A percentile compares a stretch with the other conserved stretches of the same genome.
phyloP scores from a whole-genome alignment of 2,329 filamentous ascomycete species.

The Alternaria dauci region DNA sequence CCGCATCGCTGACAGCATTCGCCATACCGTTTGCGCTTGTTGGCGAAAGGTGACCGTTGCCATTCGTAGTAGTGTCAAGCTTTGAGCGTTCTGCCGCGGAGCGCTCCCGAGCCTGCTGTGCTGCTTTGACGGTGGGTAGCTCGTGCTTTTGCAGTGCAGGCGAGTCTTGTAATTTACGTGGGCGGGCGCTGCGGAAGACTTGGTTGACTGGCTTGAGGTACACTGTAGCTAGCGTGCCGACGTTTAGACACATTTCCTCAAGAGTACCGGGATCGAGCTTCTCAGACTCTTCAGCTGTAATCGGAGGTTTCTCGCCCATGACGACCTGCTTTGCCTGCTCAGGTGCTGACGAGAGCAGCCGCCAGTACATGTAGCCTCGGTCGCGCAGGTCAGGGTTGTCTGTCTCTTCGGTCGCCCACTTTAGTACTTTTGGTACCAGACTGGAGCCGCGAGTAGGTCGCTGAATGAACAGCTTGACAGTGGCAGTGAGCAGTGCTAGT shows the following conservation, averaged over 20 bases:
- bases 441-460: slow-evolving; percentile 93
- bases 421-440: slow-evolving; percentile 90
- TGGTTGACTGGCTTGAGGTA: slow-evolving; percentile 98
- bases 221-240: slow-evolving; percentile 94
- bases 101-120: slow-evolving; percentile 43
- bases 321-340: slow-evolving; percentile 85
- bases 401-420: slow-evolving; percentile 99
- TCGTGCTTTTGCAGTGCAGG: slow-evolving; percentile 82
- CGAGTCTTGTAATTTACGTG: slow-evolving; percentile 79
- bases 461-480: slow-evolving; percentile 97
- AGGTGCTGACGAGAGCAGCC: slow-evolving; percentile 90
- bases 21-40: slow-evolving; percentile 61
- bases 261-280: slow-evolving; percentile 89
- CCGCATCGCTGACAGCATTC: slow-evolving; percentile 82
- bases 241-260: slow-evolving; percentile 96
- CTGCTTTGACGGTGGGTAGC: slow-evolving; percentile 65
- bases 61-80: slow-evolving; percentile 41
- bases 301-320: slow-evolving; percentile 96
- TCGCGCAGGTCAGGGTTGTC: slow-evolving; percentile 97
- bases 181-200: slow-evolving; percentile 89
- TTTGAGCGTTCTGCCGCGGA: slow-evolving; percentile 41
- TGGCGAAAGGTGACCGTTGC: slow-evolving; percentile 31
- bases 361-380: slow-evolving; percentile 99
- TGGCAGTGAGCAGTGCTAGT: slow-evolving; percentile 90
- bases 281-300: slow-evolving; percentile 89